Evolutionary conservation across 352 stramenopile genomes (phyloP).

Genomic region (Pilasporangium apinafurcum): DNA sequence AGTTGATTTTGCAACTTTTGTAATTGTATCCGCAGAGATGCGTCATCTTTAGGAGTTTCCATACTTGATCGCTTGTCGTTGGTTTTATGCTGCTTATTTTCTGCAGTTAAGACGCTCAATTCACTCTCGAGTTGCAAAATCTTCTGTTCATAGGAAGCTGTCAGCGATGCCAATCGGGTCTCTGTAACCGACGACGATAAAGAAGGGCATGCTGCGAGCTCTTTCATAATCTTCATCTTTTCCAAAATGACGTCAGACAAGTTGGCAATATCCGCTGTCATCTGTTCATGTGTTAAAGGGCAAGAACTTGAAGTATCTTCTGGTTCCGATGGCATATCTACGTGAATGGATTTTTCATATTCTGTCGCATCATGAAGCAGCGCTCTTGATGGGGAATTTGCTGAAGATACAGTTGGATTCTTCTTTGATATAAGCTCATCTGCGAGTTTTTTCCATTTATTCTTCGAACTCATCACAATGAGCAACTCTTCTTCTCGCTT

Average conservation of each 20-base stretch:
- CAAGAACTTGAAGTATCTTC: neutral
- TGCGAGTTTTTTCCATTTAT: slow-evolving; percentile 68
- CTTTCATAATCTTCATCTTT: slow-evolving; percentile 35
- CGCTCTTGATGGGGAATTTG: slow-evolving; percentile 14
- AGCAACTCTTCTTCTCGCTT: slow-evolving; percentile 32
- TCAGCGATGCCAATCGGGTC: slow-evolving; percentile 22
- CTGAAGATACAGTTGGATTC: slow-evolving; percentile 5
- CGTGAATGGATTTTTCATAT: slow-evolving; percentile 20
- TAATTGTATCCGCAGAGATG: slow-evolving; percentile 15
- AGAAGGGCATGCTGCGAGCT: slow-evolving; percentile 11
- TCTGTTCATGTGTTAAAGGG: slow-evolving; percentile 3
- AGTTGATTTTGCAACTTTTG: slow-evolving; percentile 21
- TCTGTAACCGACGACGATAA: slow-evolving; percentile 3
- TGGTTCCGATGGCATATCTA: neutral
- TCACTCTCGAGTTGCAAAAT: slow-evolving; percentile 26
- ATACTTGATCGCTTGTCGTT: slow-evolving; percentile 1
- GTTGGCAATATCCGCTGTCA: slow-evolving; percentile 14
- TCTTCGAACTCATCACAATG: slow-evolving; percentile 36
- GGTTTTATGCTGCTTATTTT: slow-evolving; percentile 18
- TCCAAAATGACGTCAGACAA: slow-evolving; percentile 40
- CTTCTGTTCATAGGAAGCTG: slow-evolving; percentile 30
- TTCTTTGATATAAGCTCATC: slow-evolving; percentile 26
- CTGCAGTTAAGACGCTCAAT: slow-evolving; percentile 11
- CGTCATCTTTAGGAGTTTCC: neutral
- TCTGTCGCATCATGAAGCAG: slow-evolving; percentile 25